Evolutionary conservation across 495 filamentous ascomycete species (phyloP).

Genomic region (Penicillium coffeae): DNA sequence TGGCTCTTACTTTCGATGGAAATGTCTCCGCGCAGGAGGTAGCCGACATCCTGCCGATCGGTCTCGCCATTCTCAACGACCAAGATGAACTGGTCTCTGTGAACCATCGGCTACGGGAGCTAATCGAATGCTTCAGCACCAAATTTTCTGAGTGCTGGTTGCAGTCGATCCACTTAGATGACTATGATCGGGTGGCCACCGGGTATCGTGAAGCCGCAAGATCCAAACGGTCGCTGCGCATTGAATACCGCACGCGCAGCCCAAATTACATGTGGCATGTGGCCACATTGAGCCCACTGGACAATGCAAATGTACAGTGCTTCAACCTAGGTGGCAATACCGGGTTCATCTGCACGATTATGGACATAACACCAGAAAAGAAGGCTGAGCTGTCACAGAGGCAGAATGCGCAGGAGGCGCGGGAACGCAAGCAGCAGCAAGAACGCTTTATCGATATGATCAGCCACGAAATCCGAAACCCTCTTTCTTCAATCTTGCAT

Average conservation of each 20-base stretch:
- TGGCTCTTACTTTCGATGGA: too few species aligned
- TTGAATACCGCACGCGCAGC: constrained; percentile 16
- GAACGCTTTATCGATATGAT: constrained; percentile 90
- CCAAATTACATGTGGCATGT: constrained; percentile 13
- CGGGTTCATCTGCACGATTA: constrained; percentile 22
- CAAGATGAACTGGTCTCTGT: constrained; percentile 16
- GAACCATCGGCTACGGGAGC: constrained; percentile 20
- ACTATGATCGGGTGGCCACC: constrained; percentile 13
- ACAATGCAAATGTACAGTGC: neutral
- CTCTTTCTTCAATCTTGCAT: constrained; percentile 74
- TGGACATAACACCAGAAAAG: constrained; percentile 46
- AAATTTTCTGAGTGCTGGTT: constrained; percentile 16
- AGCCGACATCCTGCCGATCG: constrained; percentile 24
- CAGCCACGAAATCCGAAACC: constrained; percentile 84
- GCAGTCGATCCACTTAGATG: constrained; percentile 17
- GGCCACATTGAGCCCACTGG: constrained; percentile 15
- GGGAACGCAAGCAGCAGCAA: constrained; percentile 63
- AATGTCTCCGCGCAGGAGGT: constrained; percentile 24
- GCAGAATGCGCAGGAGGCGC: constrained; percentile 59
- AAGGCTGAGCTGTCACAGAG: constrained; percentile 48
- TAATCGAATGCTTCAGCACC: constrained; percentile 2
- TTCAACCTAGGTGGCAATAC: constrained; percentile 7
- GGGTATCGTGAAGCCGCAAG: constrained; percentile 9
- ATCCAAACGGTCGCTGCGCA: constrained; percentile 8
- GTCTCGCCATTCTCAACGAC: constrained; percentile 22